Base-by-base conservation (phyloP, 2,329 filamentous ascomycete species). In the Colletotrichum aenigma region DNA sequence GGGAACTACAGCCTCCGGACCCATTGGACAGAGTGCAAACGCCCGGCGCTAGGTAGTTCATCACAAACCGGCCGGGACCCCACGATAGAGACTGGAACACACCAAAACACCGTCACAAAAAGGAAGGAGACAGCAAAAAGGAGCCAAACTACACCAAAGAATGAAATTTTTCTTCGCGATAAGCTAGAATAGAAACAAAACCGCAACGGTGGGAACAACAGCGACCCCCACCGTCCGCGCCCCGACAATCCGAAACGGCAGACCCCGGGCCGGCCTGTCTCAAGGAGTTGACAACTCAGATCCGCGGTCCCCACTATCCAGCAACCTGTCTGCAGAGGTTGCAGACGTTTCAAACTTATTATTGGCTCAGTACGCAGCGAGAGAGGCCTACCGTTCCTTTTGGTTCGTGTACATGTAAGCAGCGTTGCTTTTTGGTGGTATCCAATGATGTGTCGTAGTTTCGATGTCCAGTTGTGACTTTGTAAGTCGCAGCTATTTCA, bases 201-300 rank as follows among this genome's bases (percentile, higher is more conserved):
- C 58, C n/a, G 36, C 12, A 28, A 21, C 64, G 18, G 26, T 15
- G 36, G 28, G 64, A 36, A 66, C 43, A 24, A 26, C 2, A 43
- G 30, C 7, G 56, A 24, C 52, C 52, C 52, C 21, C 21, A 28
- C 5, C 21, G 24, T 32, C 58, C 24, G 13, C 48, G 48, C 66
- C 71, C 69, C 71, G 60, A 58, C 60, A 74, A 52, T 66, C 68
- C 71, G 67, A 74, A 71, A 74, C 71, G 24, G 52, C 32, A n/a
- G 10, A 66, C 71, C 66, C 66, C 60, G 48, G 66, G 26, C 60
- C n/a, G 61, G 13, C 34, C 43, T 66, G 71, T 74, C 71, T 74
- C 71, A 74, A 66, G 71, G 71, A 71, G 70, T 64, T 67, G 65
- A 67, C 43, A 67, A 18, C 64, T 66, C 65, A 34, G 43, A 36